Conservation (phyloP, 352 stramenopile genomes). For the Stephanocyclus meneghinianus region DNA sequence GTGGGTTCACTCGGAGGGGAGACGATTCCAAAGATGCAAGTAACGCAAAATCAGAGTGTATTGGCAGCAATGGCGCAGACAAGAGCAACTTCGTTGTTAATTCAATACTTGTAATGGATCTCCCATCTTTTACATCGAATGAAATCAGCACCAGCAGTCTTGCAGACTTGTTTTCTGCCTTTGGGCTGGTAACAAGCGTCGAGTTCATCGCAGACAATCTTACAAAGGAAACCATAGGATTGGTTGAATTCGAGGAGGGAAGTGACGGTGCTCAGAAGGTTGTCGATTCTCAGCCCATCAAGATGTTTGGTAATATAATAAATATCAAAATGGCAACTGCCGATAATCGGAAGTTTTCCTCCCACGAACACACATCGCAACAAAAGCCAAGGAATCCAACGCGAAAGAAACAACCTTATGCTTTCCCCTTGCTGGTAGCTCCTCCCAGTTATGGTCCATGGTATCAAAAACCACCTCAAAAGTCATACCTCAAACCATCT, state of each 20-base stretch:
- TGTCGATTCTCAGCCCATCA: conserved; percentile 20
- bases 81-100: not conserved
- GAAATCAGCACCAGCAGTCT: conserved; percentile 8
- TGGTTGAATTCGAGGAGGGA: conserved; percentile 19
- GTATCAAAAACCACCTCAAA: conserved; percentile 15
- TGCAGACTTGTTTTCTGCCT: conserved; percentile 33
- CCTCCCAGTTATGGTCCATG: conserved; percentile 38
- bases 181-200: conserved; percentile 12
- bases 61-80: too few species aligned
- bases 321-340: conserved; percentile 3
- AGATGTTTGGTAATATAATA: conserved; percentile 26
- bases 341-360: not conserved
- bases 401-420: not conserved
- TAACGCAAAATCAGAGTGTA: too few species aligned
- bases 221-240: not conserved
- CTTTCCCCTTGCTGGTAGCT: conserved; percentile 36
- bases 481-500: not conserved
- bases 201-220: not conserved
- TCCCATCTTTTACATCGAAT: not conserved
- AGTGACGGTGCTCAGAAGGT: conserved; percentile 19
- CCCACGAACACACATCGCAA: not conserved
- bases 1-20: not conserved
- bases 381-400: not conserved
- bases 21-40: too few species aligned
- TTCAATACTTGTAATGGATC: not conserved